phyloP scores from a whole-genome alignment of 2,329 filamentous ascomycete species.

The Myriosclerotinia scirpicola region DNA sequence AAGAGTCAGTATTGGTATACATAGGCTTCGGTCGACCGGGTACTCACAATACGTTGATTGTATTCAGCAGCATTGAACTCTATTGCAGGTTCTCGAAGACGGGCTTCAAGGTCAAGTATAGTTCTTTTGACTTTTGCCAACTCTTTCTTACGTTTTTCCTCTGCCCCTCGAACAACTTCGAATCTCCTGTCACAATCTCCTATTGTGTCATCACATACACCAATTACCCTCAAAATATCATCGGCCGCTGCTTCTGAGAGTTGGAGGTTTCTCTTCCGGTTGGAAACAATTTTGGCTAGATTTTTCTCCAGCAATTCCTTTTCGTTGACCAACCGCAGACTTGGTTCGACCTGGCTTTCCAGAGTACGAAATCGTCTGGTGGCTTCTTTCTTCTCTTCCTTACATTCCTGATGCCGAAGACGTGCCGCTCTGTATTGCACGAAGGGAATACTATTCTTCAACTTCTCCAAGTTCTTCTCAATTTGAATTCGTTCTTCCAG shows the following conservation, averaged over 20 bases:
- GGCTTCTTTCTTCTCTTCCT: slow-evolving; percentile 54
- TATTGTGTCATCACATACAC: slow-evolving; percentile 44
- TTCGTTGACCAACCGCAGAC: slow-evolving; percentile 63
- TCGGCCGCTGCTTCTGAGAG: slow-evolving; percentile 54
- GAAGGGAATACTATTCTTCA: slow-evolving; percentile 66
- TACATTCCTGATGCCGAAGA: slow-evolving; percentile 51
- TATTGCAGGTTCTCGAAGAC: slow-evolving; percentile 59
- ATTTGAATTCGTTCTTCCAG: slow-evolving; percentile 73
- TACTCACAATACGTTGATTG: slow-evolving; percentile 70
- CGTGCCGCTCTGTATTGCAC: slow-evolving; percentile 62
- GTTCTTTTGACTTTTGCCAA: slow-evolving; percentile 51
- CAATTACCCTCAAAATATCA: slow-evolving; percentile 41
- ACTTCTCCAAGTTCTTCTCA: slow-evolving; percentile 60
- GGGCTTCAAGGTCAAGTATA: slow-evolving; percentile 64
- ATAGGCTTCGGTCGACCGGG: not conserved
- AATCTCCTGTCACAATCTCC: slow-evolving; percentile 47
- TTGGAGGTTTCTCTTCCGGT: slow-evolving; percentile 55
- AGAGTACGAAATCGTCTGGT: slow-evolving; percentile 59
- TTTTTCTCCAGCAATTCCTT: slow-evolving; percentile 67
- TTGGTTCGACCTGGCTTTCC: slow-evolving; percentile 63
- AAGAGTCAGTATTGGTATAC: not conserved
- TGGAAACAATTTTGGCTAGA: slow-evolving; percentile 55
- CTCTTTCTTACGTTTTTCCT: slow-evolving; percentile 52
- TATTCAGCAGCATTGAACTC: slow-evolving; percentile 69
- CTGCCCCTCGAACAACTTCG: slow-evolving; percentile 52